Percentiles rank a stretch among this genome's conserved stretches.
Conservation (phyloP, 768 basidiomycete genomes). For the Collybiopsis luxurians region DNA sequence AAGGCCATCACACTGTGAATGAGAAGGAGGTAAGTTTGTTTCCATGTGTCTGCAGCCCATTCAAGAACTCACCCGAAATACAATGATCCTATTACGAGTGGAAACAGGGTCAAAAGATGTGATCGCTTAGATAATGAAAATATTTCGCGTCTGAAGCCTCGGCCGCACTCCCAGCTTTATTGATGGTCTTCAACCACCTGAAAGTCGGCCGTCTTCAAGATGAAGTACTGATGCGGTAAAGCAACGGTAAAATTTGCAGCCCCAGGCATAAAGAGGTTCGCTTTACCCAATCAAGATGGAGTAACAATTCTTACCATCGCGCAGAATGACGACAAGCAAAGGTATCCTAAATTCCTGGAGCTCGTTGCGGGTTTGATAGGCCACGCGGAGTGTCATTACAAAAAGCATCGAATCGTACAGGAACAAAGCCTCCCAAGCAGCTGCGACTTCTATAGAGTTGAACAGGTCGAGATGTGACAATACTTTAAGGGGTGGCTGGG, state of each 20-base stretch:
- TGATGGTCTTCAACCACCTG: too few relatives aligned
- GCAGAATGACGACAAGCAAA: slow-evolving; percentile 2
- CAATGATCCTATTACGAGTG: not conserved
- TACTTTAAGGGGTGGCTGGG: not conserved
- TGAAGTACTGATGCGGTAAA: too few relatives aligned
- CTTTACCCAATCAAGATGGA: not conserved
- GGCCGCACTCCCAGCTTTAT: too few relatives aligned
- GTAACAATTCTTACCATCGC: slow-evolving; percentile 1
- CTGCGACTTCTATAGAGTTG: slow-evolving; percentile 4
- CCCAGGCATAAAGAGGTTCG: too few relatives aligned
- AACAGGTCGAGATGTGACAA: not conserved
- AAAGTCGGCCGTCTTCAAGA: too few relatives aligned
- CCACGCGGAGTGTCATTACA: slow-evolving; percentile 5
- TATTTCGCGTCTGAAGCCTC: too few relatives aligned
- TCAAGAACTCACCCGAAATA: slow-evolving; percentile 6
- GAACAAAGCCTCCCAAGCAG: slow-evolving; percentile 9
- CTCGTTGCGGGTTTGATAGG: slow-evolving; percentile 6
- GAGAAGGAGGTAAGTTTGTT: not conserved
- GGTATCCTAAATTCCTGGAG: not conserved
- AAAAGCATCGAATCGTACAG: slow-evolving; percentile 8
- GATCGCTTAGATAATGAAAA: not conserved
- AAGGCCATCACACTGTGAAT: slow-evolving; percentile 5
- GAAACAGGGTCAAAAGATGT: not conserved
- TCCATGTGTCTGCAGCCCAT: too few relatives aligned
- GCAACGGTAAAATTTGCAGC: too few relatives aligned